Conservation (phyloP, 257 asterid genomes). For the Plantago major region DNA sequence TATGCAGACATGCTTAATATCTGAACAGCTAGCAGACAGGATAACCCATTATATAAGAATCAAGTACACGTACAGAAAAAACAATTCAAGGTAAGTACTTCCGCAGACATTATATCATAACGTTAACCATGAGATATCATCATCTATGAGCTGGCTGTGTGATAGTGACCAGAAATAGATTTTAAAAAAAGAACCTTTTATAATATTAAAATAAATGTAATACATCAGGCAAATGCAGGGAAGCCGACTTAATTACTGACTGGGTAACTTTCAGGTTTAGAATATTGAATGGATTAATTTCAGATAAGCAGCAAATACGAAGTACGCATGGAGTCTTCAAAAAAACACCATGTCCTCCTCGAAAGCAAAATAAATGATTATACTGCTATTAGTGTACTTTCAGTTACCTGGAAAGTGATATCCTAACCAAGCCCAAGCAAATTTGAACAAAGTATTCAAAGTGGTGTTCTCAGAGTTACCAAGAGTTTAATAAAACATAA, state of each 20-base stretch:
- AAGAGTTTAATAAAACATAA: not conserved
- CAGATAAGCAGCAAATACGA: not conserved
- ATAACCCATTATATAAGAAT: not conserved
- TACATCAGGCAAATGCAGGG: too few species aligned
- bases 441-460: not conserved
- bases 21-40: not conserved
- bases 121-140: too few species aligned
- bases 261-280: too few species aligned
- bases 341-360: not conserved
- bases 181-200: too few species aligned
- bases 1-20: not conserved
- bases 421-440: not conserved
- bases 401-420: not conserved
- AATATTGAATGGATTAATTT: not conserved
- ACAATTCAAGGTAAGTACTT: too few species aligned
- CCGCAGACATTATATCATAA: too few species aligned
- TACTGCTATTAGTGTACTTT: not conserved
- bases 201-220: too few species aligned
- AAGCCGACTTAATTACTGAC: too few species aligned
- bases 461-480: slow-evolving; percentile 1
- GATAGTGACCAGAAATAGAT: too few species aligned
- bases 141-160: too few species aligned
- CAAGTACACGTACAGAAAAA: not conserved
- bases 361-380: not conserved
- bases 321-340: not conserved